Evolutionary conservation across 352 stramenopile species (phyloP).

Genomic region (Globisporangium megalacanthum): DNA sequence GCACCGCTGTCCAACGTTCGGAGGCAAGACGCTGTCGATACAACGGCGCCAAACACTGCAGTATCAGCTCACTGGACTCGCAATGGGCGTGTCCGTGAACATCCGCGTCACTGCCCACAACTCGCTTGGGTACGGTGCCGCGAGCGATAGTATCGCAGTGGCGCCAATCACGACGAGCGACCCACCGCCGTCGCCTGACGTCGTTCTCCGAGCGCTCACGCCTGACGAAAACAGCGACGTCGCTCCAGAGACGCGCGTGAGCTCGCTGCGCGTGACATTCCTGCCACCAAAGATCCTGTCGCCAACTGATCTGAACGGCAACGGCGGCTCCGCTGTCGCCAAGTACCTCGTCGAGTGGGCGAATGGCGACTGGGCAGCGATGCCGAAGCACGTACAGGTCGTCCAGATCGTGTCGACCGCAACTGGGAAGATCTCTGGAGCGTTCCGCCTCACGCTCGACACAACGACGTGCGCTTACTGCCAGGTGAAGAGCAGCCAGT

Average conservation of each 20-base stretch:
- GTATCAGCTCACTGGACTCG: slow-evolving; percentile 79
- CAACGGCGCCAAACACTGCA: slow-evolving; percentile 49
- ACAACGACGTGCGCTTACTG: slow-evolving; percentile 73
- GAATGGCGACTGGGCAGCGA: slow-evolving; percentile 65
- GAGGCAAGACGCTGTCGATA: slow-evolving; percentile 29
- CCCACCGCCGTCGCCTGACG: slow-evolving; percentile 70
- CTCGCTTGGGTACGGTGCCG: slow-evolving; percentile 84
- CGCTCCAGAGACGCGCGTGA: slow-evolving; percentile 49
- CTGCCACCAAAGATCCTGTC: slow-evolving; percentile 41
- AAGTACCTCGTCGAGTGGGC: slow-evolving; percentile 95
- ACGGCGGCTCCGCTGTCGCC: slow-evolving; percentile 78
- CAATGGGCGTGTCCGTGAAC: slow-evolving; percentile 86
- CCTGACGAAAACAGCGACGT: slow-evolving; percentile 25
- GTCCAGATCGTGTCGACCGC: slow-evolving; percentile 47
- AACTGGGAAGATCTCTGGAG: slow-evolving; percentile 33
- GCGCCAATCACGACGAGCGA: slow-evolving; percentile 86
- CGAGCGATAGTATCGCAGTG: slow-evolving; percentile 63
- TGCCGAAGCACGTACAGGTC: slow-evolving; percentile 53
- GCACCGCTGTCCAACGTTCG: slow-evolving; percentile 47
- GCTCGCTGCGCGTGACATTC: slow-evolving; percentile 84
- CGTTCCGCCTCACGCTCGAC: slow-evolving; percentile 82
- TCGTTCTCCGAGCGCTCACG: slow-evolving; percentile 43
- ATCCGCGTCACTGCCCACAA: slow-evolving; percentile 90
- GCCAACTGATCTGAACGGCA: slow-evolving; percentile 63
- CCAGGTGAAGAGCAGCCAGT: slow-evolving; percentile 60